phyloP scores from a whole-genome alignment of 495 filamentous ascomycete species.

The Penicillium canariense region DNA sequence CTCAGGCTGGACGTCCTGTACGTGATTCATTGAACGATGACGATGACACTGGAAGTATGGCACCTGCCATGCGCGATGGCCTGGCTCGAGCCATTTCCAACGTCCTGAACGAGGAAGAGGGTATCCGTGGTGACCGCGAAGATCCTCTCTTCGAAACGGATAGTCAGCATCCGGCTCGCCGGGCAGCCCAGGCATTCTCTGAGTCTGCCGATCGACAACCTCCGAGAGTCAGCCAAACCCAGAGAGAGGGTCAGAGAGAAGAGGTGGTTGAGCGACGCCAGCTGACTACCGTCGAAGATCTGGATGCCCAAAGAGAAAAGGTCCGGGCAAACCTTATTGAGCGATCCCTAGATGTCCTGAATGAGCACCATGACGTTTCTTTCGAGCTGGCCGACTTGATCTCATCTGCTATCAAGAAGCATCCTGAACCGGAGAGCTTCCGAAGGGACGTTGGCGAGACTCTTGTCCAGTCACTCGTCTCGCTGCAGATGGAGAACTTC shows the following conservation, averaged over 20 bases:
- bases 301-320: slow-evolving; percentile 72
- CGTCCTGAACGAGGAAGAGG: slow-evolving; percentile 35
- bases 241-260: slow-evolving; percentile 3
- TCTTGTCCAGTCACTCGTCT: slow-evolving; percentile 83
- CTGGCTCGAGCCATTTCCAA: slow-evolving; percentile 38
- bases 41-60: slow-evolving; percentile 19
- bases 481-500: slow-evolving; percentile 71
- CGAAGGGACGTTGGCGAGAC: slow-evolving; percentile 77
- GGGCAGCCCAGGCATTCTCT: slow-evolving; percentile 16
- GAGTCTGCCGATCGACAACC: slow-evolving; percentile 13
- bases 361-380: slow-evolving; percentile 81
- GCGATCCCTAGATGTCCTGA: slow-evolving; percentile 83
- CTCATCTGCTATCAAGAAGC: slow-evolving; percentile 68
- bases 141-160: slow-evolving; percentile 18
- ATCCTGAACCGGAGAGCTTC: slow-evolving; percentile 58
- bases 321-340: slow-evolving; percentile 80
- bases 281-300: slow-evolving; percentile 69
- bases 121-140: slow-evolving; percentile 23
- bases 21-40: slow-evolving; percentile 24
- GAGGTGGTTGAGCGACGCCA: slow-evolving; percentile 33
- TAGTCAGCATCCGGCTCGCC: slow-evolving; percentile 4
- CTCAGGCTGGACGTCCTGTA: slow-evolving; percentile 30
- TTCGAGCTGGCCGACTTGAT: slow-evolving; percentile 91
- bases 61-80: slow-evolving; percentile 32
- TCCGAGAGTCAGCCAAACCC: slow-evolving; percentile 2